Conservation (phyloP, 306 rosid genomes). For the Citrullus colocynthis region DNA sequence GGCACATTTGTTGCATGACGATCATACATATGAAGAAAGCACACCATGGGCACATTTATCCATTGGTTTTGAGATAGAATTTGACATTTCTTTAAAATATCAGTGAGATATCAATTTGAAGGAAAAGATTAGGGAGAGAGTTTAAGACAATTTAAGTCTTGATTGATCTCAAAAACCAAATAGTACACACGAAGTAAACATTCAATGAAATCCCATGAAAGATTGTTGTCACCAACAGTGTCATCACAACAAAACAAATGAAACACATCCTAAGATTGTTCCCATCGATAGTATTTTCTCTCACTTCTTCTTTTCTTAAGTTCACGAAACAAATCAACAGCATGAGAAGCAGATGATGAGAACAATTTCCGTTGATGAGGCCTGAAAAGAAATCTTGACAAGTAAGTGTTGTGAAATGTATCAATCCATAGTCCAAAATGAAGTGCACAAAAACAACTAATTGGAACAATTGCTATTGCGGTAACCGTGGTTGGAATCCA, state of each 20-base stretch:
- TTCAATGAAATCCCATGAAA: not conserved
- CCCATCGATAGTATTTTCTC: not conserved
- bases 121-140: too few relatives aligned
- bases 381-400: not conserved
- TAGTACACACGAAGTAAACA: not conserved
- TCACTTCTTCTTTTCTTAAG: not conserved
- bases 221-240: not conserved
- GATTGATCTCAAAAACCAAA: too few relatives aligned
- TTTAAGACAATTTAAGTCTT: too few relatives aligned
- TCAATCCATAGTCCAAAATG: not conserved
- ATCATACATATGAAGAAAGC: too few relatives aligned
- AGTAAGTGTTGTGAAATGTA: not conserved
- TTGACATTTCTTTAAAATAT: too few relatives aligned
- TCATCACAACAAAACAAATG: not conserved
- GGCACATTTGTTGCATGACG: too few relatives aligned
- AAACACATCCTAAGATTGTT: not conserved
- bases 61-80: too few relatives aligned
- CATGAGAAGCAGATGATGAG: not conserved
- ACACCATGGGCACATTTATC: too few relatives aligned
- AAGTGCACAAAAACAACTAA: not conserved
- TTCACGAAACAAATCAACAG: not conserved
- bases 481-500: not conserved
- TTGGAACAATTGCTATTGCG: not conserved
- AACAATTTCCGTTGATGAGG: not conserved
- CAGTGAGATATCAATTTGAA: too few relatives aligned